Base-by-base conservation (phyloP, 257 asterid genomes). In the Dorcoceras hygrometricum region DNA sequence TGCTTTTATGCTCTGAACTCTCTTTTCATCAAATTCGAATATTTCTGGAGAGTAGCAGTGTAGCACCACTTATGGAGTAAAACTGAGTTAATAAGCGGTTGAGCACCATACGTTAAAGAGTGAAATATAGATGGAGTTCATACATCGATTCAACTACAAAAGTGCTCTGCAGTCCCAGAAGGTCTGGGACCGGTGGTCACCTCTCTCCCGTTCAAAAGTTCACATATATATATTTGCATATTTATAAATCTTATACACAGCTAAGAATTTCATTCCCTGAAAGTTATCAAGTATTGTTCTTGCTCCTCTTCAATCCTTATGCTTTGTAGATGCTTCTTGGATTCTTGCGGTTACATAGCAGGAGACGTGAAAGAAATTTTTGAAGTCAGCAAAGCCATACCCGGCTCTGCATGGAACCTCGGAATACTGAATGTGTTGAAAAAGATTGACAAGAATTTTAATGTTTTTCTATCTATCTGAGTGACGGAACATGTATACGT, bases 401-500 rank as follows among this genome's bases (percentile, higher is more conserved):
- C 10, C 16, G 16, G 18, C 11, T 31, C 8, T 7, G 36, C 10
- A 31, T 31, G 36, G 36, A 9, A 34, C 43, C 43, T 34, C 43
- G 3, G 43, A 34, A 9, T 9, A 34, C 43, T 8, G 12, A 39
- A 39, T 39, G n/a, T 39, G 12, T 39, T 39, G n/a, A 12, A 39
- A 39, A 39, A 5, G n/a, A 39, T 11, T 39, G n/a, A 39, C 3
- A 39, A 0, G 50, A 39, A 39, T 39, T 39, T 39, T 39, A 12
- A 18, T 2, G 50, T 39, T 11, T 39, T 39, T 39, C n/a, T 27
- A 23, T 72, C 59, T 66, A 32, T 63, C 69, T 34, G 73, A 76
- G 67, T 76, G 66, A 71, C 51, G 23, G 23, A 26, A 69, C 39
- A 36, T 46, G 32, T 26, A 57, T 70, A 50, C 65, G 62, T 51